phyloP scores from a whole-genome alignment of 2,329 filamentous ascomycete species.

The Ustulina deusta region DNA sequence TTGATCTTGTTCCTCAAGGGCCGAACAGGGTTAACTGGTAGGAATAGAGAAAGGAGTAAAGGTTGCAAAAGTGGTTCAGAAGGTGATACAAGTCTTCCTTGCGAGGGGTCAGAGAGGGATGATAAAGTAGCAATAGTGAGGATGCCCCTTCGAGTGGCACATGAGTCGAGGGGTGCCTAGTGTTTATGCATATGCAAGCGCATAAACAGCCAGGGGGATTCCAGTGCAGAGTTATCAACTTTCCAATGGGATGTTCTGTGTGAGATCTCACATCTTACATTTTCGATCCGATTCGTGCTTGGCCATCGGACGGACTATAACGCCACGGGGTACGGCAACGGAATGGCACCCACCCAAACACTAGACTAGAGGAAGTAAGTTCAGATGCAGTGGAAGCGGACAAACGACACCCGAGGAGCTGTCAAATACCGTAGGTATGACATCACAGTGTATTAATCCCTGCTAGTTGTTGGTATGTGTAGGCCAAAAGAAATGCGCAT shows the following conservation, averaged over 20 bases:
- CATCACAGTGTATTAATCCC: slow-evolving; percentile 28
- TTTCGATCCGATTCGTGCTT: slow-evolving; percentile 44
- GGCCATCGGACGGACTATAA: slow-evolving; percentile 41
- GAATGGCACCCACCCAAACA: slow-evolving; percentile 47
- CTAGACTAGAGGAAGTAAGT: slow-evolving; percentile 33
- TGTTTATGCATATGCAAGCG: slow-evolving; percentile 47
- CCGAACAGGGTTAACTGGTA: slow-evolving; percentile 37
- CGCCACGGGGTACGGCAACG: slow-evolving; percentile 44
- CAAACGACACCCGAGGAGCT: slow-evolving; percentile 41
- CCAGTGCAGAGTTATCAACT: slow-evolving; percentile 38
- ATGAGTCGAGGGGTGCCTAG: slow-evolving; percentile 41
- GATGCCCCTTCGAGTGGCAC: slow-evolving; percentile 42
- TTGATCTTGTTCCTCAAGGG: slow-evolving; percentile 44
- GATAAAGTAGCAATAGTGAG: slow-evolving; percentile 44
- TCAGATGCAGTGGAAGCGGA: slow-evolving; percentile 25
- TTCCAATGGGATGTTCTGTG: slow-evolving; percentile 41
- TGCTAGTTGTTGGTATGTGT: slow-evolving; percentile 16
- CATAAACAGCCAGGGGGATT: slow-evolving; percentile 51
- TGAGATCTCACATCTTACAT: slow-evolving; percentile 45
- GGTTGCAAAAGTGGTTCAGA: slow-evolving; percentile 39
- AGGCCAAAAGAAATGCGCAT: slow-evolving; percentile 11
- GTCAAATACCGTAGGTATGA: slow-evolving; percentile 34
- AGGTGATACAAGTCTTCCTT: slow-evolving; percentile 43
- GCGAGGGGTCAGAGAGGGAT: slow-evolving; percentile 45
- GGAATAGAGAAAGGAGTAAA: slow-evolving; percentile 38